These are phyloP conservation scores for Didymella segeticola DNA, from an alignment of 2,329 filamentous ascomycete species.

Conservation along the genomic window DNA sequence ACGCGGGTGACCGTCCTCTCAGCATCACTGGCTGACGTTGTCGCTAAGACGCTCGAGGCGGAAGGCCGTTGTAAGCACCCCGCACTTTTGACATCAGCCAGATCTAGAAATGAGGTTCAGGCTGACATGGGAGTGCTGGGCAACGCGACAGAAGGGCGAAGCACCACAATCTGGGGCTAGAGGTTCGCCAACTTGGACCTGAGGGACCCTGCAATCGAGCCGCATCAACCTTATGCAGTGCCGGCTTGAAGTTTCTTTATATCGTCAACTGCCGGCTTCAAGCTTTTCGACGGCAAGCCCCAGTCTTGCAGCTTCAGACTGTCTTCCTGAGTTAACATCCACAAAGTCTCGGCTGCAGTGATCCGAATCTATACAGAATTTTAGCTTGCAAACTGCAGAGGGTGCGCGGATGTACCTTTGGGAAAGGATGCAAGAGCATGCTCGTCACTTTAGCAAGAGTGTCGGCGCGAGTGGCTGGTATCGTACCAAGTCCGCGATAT, in stretches of 20 bases:
- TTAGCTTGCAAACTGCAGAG: background rate
- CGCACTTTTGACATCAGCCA: slow-evolving; percentile 3
- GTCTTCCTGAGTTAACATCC: slow-evolving; percentile 46
- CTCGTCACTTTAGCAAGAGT: slow-evolving; percentile 73
- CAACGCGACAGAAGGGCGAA: background rate
- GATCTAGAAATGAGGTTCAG: background rate
- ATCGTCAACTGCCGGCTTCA: slow-evolving; percentile 40
- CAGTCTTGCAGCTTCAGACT: slow-evolving; percentile 46
- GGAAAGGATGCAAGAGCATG: slow-evolving; percentile 83
- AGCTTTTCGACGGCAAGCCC: slow-evolving; percentile 41
- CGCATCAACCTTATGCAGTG: background rate
- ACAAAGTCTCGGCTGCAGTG: slow-evolving; percentile 52
- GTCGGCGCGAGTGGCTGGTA: slow-evolving; percentile 59
- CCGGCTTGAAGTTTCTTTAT: slow-evolving; percentile 24
- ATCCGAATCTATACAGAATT: slow-evolving; percentile 34
- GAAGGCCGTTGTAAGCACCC: background rate
- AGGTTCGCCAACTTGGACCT: background rate
- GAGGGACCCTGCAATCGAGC: background rate
- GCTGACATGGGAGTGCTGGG: background rate
- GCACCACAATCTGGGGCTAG: background rate
- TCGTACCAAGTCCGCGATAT: slow-evolving; percentile 72
- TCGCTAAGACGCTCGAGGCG: background rate
- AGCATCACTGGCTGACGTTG: background rate
- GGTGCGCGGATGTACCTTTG: slow-evolving; percentile 60
- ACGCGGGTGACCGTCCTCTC: background rate